Conservation (phyloP, 1,284 basidiomycete species). For the Grifola frondosa region DNA sequence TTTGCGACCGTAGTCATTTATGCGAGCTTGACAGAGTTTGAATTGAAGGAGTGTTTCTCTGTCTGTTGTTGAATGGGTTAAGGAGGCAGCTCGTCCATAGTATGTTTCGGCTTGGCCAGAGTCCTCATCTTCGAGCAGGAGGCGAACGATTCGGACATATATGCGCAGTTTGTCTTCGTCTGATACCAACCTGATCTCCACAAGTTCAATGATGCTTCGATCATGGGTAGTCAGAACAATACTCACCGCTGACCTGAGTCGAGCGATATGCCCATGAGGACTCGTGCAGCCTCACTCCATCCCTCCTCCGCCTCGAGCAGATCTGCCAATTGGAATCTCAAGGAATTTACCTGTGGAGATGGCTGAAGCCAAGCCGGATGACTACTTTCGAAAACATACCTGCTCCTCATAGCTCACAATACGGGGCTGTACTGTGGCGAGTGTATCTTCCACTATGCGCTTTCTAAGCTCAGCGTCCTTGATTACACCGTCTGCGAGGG, state of each 20-base stretch:
- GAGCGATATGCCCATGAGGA: constrained; percentile 87
- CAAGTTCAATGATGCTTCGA: constrained; percentile 1
- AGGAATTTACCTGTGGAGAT: constrained; percentile 65
- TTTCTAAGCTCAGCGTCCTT: constrained; percentile 60
- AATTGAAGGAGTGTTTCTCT: constrained; percentile 78
- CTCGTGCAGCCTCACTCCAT: constrained; percentile 89
- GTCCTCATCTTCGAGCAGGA: constrained; percentile 95
- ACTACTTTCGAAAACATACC: too few species aligned
- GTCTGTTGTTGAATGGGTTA: constrained; percentile 78
- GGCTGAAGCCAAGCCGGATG: too few species aligned
- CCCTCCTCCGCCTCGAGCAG: constrained; percentile 89
- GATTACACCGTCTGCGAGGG: constrained; percentile 55
- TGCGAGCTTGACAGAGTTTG: constrained; percentile 89
- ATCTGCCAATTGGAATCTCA: constrained; percentile 86
- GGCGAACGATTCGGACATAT: constrained; percentile 91
- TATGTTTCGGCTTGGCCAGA: constrained; percentile 93
- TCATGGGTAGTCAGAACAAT: neutral
- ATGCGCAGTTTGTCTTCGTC: constrained; percentile 88
- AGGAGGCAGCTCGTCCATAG: constrained; percentile 92
- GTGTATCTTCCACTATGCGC: constrained; percentile 68
- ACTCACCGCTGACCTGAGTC: constrained; percentile 86
- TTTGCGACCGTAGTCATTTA: constrained; percentile 88
- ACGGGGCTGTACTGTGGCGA: constrained; percentile 72
- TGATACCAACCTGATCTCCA: constrained; percentile 53
- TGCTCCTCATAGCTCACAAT: constrained; percentile 93